Evolutionary conservation across 768 basidiomycete genomes (phyloP), one percentile per base, ranked within the genome.

Genomic region (Trametes coccinea): DNA sequence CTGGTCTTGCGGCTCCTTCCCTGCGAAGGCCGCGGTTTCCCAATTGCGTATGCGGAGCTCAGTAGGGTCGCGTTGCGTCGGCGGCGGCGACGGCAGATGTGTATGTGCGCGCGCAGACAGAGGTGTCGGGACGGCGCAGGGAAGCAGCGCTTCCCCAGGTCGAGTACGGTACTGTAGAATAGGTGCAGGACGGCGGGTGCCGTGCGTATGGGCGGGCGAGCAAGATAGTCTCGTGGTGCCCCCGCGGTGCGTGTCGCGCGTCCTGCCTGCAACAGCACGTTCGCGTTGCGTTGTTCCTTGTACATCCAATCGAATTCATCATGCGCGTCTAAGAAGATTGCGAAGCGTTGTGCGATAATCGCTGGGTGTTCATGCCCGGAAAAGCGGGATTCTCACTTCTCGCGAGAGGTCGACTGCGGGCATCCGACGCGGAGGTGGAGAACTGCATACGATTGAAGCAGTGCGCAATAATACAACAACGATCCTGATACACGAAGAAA

Each of bases 71-170:
- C 51, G 57, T 54, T 45, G 43, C 49, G 48, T 63, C 61, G 67
- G 48, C 59, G 62, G 51, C 49, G 60, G 57, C 55, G 41, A 63
- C 61, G 43, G 54, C 63, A 22, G 22, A 69, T 68, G 67, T 63
- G 41, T 43, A 43, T 43, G 41, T 72, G 27, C 30, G 11, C 34
- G 71, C 63, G 63, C 51, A 57, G 67, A 60, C 47, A 60, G 69
- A 59, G 66, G 60, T 71, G 66, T 63, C 49, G 69, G 74, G 65
- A 66, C 63, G 59, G 66, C 69, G 71, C 65, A 70, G 72, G 73
- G 73, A 74, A 75, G 77, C 78, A 73, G 77, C 70, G 70, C 76
- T 77, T 75, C 70, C 71, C 68, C 69, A 40, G 70, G 69, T 71
- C 71, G 67, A 47, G 67, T 46, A 67, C 56, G 56, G 45, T 53